Base-by-base conservation (phyloP, 148 eudicot genomes). In the Dysphania ambrosioides region DNA sequence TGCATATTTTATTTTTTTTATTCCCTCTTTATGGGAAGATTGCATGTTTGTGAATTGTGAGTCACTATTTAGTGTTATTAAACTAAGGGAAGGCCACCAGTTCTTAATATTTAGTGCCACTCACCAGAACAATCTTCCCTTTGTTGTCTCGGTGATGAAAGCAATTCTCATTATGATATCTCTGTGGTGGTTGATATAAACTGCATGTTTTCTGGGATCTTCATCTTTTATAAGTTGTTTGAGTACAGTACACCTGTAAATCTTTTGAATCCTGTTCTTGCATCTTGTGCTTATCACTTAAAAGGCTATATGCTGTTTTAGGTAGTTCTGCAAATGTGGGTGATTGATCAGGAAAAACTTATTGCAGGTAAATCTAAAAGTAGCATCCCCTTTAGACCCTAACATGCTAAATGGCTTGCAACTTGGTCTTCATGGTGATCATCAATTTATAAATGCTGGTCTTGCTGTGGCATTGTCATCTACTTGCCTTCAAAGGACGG, bases 381-480 rank as follows among this genome's bases (percentile, higher is more conserved):
- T 92, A 66, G 90, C 79, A 65, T 70, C 84, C 41, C 89, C 94
- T 9, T 77, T 92, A 83, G 88, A 92, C 71, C 80, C 78, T 49
- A 77, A 75, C 70, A 71, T 82, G 79, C 85, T 96, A 69, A 80
- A 82, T 66, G 94, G 93, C 66, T 60, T 76, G 68, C 85, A 79
- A 70, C 97, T 96, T 65, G 93, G 97, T 81, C 97, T 96, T 58
- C 83, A 82, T 51, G 99, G 99, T 8, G 94, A 90, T 53, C 99
- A 96, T 80, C 99, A 96, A 72, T 90, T 84, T 66, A 55, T 87
- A 64, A 96, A 96, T 85, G 99, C 99, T 74, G 94, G 97, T 64
- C 97, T 96, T 78, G 99, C 99, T 36, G 82, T 96, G 76, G 86
- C 92, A 51, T 77, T 96, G 76, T 89, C 93, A 80, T 89, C 97